Percentiles rank a stretch among this genome's conserved stretches.
phyloP scores from a whole-genome alignment of 306 rosid genomes.

The Pterocarpus santalinus region DNA sequence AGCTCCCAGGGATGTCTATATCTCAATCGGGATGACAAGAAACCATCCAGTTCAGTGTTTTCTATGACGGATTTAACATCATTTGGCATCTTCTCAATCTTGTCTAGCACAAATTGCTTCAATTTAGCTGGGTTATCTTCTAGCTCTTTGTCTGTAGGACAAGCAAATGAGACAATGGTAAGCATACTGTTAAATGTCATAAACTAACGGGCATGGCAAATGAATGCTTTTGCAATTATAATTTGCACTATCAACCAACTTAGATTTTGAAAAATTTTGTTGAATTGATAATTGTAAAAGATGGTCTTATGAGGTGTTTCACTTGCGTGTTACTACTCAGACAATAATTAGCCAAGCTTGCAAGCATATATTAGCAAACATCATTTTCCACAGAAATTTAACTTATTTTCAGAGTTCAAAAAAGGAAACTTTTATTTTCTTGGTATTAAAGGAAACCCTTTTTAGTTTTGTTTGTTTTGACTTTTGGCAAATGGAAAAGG shows the following conservation, averaged over 20 bases:
- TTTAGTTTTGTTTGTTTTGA: no score
- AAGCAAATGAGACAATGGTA: background rate
- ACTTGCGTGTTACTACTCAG: no score
- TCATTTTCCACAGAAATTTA: no score
- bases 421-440: no score
- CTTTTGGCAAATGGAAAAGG: no score
- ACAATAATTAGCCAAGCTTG: no score
- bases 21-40: conserved; percentile 53
- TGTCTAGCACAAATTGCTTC: conserved; percentile 61
- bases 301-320: no score
- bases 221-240: background rate
- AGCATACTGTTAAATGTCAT: background rate
- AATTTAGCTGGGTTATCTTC: conserved; percentile 52
- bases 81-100: conserved; percentile 61
- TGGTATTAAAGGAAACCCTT: conserved; percentile 49
- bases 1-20: conserved; percentile 75
- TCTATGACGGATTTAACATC: conserved; percentile 52
- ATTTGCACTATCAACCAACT: no score
- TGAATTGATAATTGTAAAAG: no score
- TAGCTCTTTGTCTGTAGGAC: conserved; percentile 55
- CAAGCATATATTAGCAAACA: no score
- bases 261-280: no score
- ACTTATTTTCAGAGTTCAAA: no score
- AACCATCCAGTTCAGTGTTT: conserved; percentile 52
- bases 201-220: background rate